Percentiles rank a stretch among this genome's conserved stretches.
Evolutionary conservation across 129 eudicot species (phyloP).

Genomic region (Flaveria bidentis): DNA sequence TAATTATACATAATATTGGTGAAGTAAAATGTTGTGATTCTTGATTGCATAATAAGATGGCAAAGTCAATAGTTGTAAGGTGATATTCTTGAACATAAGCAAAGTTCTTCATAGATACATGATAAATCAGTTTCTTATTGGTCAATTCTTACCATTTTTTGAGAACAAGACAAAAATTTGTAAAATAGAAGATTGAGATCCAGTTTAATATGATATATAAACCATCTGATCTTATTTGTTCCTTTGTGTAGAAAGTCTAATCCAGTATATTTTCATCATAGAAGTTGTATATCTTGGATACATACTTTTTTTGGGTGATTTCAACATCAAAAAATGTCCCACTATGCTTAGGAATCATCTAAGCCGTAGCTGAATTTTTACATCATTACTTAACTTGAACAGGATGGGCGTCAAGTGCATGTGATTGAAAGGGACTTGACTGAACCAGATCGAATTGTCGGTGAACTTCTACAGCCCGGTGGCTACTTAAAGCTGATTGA

Average conservation of each 20-base stretch:
- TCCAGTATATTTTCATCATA: neutral
- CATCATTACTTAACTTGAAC: constrained; percentile 16
- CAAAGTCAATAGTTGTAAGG: no score
- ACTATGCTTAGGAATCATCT: neutral
- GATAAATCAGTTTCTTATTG: constrained; percentile 15
- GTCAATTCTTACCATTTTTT: constrained; percentile 13
- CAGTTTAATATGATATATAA: constrained; percentile 5
- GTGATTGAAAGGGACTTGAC: constrained; percentile 76
- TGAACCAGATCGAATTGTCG: constrained; percentile 76
- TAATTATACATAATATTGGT: neutral
- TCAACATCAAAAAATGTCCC: neutral
- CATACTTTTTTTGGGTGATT: neutral
- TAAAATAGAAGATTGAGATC: constrained; percentile 9
- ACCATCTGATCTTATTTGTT: neutral
- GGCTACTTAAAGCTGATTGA: constrained; percentile 75
- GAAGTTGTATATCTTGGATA: neutral
- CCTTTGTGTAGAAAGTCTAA: neutral
- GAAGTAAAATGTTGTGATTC: neutral
- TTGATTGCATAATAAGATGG: neutral
- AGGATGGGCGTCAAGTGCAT: constrained; percentile 79
- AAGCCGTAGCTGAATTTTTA: neutral
- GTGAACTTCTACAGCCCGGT: constrained; percentile 86
- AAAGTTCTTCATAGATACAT: neutral
- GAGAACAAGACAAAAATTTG: constrained; percentile 14
- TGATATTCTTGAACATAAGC: neutral